Evolutionary conservation across 306 rosid species (phyloP), one percentile per base, ranked within the genome.

Genomic region (Adenanthera pavonina): DNA sequence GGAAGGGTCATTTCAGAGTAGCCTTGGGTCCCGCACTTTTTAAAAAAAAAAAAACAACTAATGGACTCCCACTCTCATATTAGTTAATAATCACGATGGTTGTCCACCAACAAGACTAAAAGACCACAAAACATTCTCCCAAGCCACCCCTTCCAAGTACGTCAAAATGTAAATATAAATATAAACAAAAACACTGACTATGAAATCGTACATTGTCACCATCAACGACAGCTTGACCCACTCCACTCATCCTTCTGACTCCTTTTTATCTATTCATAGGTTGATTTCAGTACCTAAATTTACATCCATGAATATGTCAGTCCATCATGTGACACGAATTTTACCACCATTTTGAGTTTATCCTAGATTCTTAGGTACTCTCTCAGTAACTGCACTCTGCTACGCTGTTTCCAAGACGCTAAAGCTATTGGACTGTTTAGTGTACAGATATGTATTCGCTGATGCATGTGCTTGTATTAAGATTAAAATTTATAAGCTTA

Each of bases 211-310:
- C 71, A 64, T 12, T n/a, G 47, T 43, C 83, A 46, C 61, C 48
- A n/a, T 69, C 84, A 76, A 56, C 13, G 80, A 66, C 78, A 64
- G 35, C 25, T 52, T 49, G 85, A 83, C 86, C 84, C 78, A 76
- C 85, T 48, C 40, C 38, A 13, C 38, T n/a, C 12, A 57, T 57
- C 35, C 13, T 25, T 60, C 78, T 74, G 35, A 59, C 33, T 75
- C 17, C 19, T 34, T 19, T n/a, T 4, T 46, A 10, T 17, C 16
- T 4, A 48, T 20, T 25, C 30, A 25, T 25, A 40, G 51, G 12
- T 79, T 57, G 52, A 68, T 68, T 35, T 74, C 13, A 30, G 11
- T 48, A 59, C 76, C 34, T 48, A 35, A 64, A 9, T 44, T 33
- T 36, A 57, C 6, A 20, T 59, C 65, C 25, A 7, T 30, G 70